A percentile compares a stretch with the other conserved stretches of the same genome.
Evolutionary conservation across 805 yeast genomes (phyloP).

Genomic region (Monosporozyma yasuniensis): DNA sequence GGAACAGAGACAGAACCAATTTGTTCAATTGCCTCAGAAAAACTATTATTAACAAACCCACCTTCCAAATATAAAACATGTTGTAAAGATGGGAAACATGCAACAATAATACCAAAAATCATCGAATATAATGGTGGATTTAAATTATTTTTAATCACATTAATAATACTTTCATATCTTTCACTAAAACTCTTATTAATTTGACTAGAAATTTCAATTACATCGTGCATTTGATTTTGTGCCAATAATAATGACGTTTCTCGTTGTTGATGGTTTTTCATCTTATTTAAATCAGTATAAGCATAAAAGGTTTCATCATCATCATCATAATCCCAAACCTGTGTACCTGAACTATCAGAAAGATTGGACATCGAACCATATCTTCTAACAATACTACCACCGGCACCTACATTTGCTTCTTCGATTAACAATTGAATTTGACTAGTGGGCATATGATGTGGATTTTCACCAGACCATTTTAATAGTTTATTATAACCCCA

Average conservation of each 20-base stretch:
- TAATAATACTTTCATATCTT: slow-evolving; percentile 4
- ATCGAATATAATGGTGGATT: slow-evolving; percentile 81
- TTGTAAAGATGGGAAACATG: slow-evolving; percentile 53
- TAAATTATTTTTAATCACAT: slow-evolving; percentile 39
- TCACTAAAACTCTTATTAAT: slow-evolving; percentile 9
- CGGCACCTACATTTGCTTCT: slow-evolving; percentile 1
- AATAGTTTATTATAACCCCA: slow-evolving; percentile 75
- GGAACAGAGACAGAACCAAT: slow-evolving; percentile 73
- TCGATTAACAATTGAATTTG: slow-evolving; percentile 16
- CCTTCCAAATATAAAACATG: slow-evolving; percentile 45
- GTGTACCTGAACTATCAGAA: neutral
- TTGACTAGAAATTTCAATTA: neutral
- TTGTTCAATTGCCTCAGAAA: slow-evolving; percentile 54
- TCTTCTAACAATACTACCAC: neutral
- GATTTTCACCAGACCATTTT: slow-evolving; percentile 35
- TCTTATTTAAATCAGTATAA: neutral
- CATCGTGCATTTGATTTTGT: neutral
- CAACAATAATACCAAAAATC: slow-evolving; percentile 59
- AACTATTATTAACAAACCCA: slow-evolving; percentile 58
- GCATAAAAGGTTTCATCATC: neutral
- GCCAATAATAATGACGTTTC: neutral
- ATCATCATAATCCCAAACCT: neutral
- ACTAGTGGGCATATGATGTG: slow-evolving; percentile 24
- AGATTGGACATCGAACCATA: neutral
- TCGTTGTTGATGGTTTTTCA: neutral